Conservation (phyloP, 768 basidiomycete species). For the Fistulinella prunicolor region DNA sequence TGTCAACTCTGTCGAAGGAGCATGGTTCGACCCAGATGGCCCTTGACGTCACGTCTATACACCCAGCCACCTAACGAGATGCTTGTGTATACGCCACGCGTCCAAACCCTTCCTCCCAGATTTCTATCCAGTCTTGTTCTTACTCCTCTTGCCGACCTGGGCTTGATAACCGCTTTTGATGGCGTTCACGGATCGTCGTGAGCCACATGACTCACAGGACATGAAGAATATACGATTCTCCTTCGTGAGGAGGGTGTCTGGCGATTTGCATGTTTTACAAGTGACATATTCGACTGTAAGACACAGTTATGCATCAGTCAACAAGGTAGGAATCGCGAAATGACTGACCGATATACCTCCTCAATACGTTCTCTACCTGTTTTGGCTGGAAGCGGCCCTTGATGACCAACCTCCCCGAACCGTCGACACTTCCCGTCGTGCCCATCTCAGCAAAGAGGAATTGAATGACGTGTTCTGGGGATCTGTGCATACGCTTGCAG, state of each 20-base stretch:
- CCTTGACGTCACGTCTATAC: background rate
- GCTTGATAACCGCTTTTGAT: slow-evolving; percentile 99
- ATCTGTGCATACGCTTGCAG: slow-evolving; percentile 96
- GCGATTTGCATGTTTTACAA: slow-evolving; percentile 99
- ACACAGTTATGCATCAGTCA: background rate
- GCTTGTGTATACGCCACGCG: background rate
- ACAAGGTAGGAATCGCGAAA: background rate
- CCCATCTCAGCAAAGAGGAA: slow-evolving; percentile 98
- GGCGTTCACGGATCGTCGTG: slow-evolving; percentile 85
- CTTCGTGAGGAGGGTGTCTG: slow-evolving; percentile 93
- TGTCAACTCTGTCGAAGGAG: slow-evolving; percentile 11
- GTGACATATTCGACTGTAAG: slow-evolving; percentile 91
- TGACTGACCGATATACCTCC: slow-evolving; percentile 89
- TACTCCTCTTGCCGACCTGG: slow-evolving; percentile 85
- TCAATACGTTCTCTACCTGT: slow-evolving; percentile 94
- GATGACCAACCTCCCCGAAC: slow-evolving; percentile 88
- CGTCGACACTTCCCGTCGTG: slow-evolving; percentile 94
- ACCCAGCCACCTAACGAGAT: background rate
- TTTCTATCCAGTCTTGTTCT: slow-evolving; percentile 66
- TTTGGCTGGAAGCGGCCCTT: slow-evolving; percentile 98
- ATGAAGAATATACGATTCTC: slow-evolving; percentile 99
- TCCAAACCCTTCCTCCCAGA: slow-evolving; percentile 30
- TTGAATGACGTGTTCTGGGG: slow-evolving; percentile 96
- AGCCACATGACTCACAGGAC: slow-evolving; percentile 89
- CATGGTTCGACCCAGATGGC: background rate